Conservation (phyloP, 2,329 filamentous ascomycete genomes). For the Ceratocystis lukuohia region DNA sequence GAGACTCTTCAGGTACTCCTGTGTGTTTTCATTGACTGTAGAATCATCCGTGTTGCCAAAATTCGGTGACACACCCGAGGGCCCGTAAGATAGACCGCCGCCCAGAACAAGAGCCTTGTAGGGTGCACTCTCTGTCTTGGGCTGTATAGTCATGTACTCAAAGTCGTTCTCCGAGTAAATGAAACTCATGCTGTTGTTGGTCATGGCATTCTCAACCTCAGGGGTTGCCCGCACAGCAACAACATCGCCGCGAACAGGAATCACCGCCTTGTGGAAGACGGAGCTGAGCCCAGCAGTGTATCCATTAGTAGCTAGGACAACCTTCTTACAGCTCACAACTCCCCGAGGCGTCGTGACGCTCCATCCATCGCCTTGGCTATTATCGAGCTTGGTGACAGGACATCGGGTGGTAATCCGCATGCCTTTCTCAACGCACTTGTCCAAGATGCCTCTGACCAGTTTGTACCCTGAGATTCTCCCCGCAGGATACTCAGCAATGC, state of each 20-base stretch:
- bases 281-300: slow-evolving; percentile 22
- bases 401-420: slow-evolving; percentile 12
- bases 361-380: slow-evolving; percentile 9
- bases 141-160: slow-evolving; percentile 53
- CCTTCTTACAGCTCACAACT: slow-evolving; percentile 19
- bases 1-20: slow-evolving; percentile 34
- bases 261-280: slow-evolving; percentile 20
- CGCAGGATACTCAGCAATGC: slow-evolving; percentile 15
- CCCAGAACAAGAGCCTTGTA: slow-evolving; percentile 42
- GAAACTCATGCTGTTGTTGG: slow-evolving; percentile 38
- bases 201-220: slow-evolving; percentile 22
- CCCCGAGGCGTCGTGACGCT: slow-evolving; percentile 22
- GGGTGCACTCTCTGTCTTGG: slow-evolving; percentile 27
- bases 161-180: slow-evolving; percentile 44
- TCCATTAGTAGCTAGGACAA: slow-evolving; percentile 25
- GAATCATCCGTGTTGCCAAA: slow-evolving; percentile 46
- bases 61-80: slow-evolving; percentile 32
- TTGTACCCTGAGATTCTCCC: slow-evolving; percentile 17
- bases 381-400: slow-evolving; percentile 11
- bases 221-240: slow-evolving; percentile 11
- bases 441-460: slow-evolving; percentile 15
- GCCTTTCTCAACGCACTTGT: slow-evolving; percentile 15
- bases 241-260: slow-evolving; percentile 22
- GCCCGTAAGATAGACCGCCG: slow-evolving; percentile 37
- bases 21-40: slow-evolving; percentile 36